Evolutionary conservation across 768 basidiomycete species (phyloP).

Genomic region (Amanita molliuscula): DNA sequence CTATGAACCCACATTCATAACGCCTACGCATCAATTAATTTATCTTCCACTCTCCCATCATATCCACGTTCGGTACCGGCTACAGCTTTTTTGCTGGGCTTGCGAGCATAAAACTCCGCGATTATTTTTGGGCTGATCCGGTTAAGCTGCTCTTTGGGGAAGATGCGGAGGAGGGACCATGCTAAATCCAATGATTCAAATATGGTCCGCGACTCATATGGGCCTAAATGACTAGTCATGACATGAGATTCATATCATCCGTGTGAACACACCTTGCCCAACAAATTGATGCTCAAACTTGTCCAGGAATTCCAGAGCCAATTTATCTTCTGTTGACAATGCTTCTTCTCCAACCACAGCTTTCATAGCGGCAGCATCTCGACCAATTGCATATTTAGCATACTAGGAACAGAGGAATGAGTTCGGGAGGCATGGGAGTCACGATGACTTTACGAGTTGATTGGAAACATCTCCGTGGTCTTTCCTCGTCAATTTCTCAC

Average conservation of each 20-base stretch:
- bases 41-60: conserved; percentile 28
- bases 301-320: conserved; percentile 94
- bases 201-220: conserved; percentile 92
- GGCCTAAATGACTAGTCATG: conserved; percentile 34
- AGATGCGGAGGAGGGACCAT: conserved; percentile 93
- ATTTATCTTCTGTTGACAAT: conserved; percentile 87
- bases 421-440: neutral
- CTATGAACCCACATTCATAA: neutral
- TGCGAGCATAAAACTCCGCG: conserved; percentile 85
- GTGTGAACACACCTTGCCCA: conserved; percentile 63
- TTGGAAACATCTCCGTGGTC: conserved; percentile 99
- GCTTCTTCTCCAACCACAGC: conserved; percentile 99
- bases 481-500: conserved; percentile 93
- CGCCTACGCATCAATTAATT: conserved; percentile 54
- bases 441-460: conserved; percentile 65
- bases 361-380: conserved; percentile 97
- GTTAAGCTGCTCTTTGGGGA: conserved; percentile 98
- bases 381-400: conserved; percentile 96
- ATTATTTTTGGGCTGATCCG: conserved; percentile 97
- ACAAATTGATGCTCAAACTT: conserved; percentile 98
- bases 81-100: conserved; percentile 55
- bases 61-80: conserved; percentile 37
- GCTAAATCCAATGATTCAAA: conserved; percentile 97
- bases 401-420: conserved; percentile 40
- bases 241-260: conserved; percentile 7